These are phyloP conservation scores for Phytophthora pini DNA, from an alignment of 352 stramenopile genomes.

Conservation along the genomic window DNA sequence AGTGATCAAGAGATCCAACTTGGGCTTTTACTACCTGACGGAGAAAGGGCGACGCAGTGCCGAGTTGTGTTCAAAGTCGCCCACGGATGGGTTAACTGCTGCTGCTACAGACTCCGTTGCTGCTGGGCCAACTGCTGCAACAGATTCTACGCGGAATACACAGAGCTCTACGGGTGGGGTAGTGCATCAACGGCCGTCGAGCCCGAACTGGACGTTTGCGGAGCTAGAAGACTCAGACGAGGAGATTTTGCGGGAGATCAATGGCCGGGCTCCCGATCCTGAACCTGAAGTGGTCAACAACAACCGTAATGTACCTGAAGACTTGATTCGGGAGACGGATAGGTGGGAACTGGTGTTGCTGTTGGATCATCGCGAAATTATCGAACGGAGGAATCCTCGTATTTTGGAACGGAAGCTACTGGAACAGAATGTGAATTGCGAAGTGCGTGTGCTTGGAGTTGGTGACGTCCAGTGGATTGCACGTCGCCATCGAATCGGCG, in stretches of 20 bases:
- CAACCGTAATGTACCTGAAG: slow-evolving; percentile 10
- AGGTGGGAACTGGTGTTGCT: slow-evolving; percentile 82
- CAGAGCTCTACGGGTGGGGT: slow-evolving; percentile 4
- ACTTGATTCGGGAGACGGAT: slow-evolving; percentile 46
- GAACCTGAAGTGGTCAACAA: slow-evolving; percentile 22
- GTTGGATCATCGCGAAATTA: slow-evolving; percentile 84
- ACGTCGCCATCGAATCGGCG: slow-evolving; percentile 48
- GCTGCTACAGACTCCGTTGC: not conserved
- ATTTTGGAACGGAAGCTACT: slow-evolving; percentile 86
- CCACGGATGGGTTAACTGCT: slow-evolving; percentile 9
- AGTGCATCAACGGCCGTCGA: slow-evolving; percentile 13
- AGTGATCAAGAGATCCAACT: slow-evolving; percentile 53
- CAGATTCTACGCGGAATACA: not conserved
- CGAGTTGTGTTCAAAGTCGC: slow-evolving; percentile 48
- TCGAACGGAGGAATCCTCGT: slow-evolving; percentile 72
- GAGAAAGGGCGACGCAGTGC: slow-evolving; percentile 58
- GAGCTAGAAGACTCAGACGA: slow-evolving; percentile 58
- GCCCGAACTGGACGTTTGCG: slow-evolving; percentile 35
- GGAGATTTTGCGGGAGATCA: slow-evolving; percentile 9
- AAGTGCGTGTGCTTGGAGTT: slow-evolving; percentile 77
- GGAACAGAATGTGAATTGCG: slow-evolving; percentile 79
- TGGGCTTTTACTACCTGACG: slow-evolving; percentile 62
- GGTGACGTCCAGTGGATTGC: slow-evolving; percentile 86
- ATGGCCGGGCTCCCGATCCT: slow-evolving; percentile 11
- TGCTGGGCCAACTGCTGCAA: not conserved